Evolutionary conservation across 805 yeast species (phyloP).

Genomic region (Candida xiaguanensis): DNA sequence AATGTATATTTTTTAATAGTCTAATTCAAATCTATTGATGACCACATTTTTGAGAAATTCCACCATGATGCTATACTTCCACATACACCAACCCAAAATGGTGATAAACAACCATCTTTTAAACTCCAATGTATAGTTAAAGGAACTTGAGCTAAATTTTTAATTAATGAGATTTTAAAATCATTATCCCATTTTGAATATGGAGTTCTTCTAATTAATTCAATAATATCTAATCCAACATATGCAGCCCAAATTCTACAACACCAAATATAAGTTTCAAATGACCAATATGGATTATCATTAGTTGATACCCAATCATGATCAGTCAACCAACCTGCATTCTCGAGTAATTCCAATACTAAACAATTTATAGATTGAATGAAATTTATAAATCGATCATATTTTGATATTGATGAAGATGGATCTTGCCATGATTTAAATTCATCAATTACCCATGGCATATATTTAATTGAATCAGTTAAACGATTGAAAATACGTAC

Average conservation of each 20-base stretch:
- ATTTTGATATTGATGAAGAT: constrained; percentile 19
- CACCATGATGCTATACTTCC: constrained; percentile 44
- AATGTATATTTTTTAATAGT: neutral
- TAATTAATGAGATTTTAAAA: constrained; percentile 35
- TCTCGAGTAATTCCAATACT: constrained; percentile 37
- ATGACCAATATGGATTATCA: constrained; percentile 39
- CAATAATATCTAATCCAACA: constrained; percentile 35
- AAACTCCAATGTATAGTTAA: constrained; percentile 44
- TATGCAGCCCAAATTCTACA: constrained; percentile 44
- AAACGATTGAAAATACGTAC: constrained; percentile 40
- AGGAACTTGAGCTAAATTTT: constrained; percentile 38
- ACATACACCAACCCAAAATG: constrained; percentile 47
- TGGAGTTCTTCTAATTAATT: constrained; percentile 40
- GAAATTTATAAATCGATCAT: constrained; percentile 33
- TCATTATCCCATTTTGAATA: constrained; percentile 28
- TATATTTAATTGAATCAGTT: constrained; percentile 38
- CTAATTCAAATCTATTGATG: constrained; percentile 27
- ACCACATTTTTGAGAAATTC: constrained; percentile 34
- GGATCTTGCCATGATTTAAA: constrained; percentile 25
- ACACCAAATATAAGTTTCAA: constrained; percentile 43
- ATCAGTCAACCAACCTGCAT: constrained; percentile 44
- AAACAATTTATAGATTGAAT: constrained; percentile 39
- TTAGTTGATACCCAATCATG: constrained; percentile 42
- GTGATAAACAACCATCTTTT: constrained; percentile 40
- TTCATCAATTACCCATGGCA: constrained; percentile 45